Percentiles rank a stretch among this genome's conserved stretches.
These are phyloP conservation scores for Kazachstania viticola DNA, from an alignment of 805 yeast genomes.

Conservation along the genomic window DNA sequence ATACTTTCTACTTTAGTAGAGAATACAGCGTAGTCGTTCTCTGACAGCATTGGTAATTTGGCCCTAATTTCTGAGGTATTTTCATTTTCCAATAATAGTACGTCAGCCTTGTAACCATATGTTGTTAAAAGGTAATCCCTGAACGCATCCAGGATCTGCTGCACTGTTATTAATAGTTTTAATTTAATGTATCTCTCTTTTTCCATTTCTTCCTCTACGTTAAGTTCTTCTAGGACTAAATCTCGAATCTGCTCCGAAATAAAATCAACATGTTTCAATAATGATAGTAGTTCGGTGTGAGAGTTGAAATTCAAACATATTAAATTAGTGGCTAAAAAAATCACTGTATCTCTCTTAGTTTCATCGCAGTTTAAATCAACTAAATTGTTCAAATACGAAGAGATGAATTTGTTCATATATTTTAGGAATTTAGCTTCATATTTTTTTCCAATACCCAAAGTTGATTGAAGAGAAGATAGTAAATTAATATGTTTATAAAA, in stretches of 20 bases:
- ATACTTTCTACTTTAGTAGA: too few relatives aligned
- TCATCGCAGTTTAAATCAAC: constrained; percentile 4
- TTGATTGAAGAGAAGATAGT: constrained; percentile 9
- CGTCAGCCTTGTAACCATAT: constrained; percentile 12
- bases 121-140: constrained; percentile 5
- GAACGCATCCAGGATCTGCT: constrained; percentile 8
- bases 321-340: constrained; percentile 16
- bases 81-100: too few relatives aligned
- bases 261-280: constrained; percentile 12
- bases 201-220: constrained; percentile 1
- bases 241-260: constrained; percentile 19
- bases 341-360: constrained; percentile 7
- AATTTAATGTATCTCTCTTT: too few relatives aligned
- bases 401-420: constrained; percentile 8
- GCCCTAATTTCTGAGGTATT: too few relatives aligned
- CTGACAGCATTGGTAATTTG: too few relatives aligned
- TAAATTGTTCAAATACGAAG: constrained; percentile 5
- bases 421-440: constrained; percentile 10
- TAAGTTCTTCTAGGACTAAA: constrained; percentile 10
- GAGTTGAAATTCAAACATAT: constrained; percentile 10
- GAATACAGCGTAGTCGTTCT: too few relatives aligned
- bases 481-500: constrained; percentile 9
- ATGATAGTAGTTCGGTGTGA: constrained; percentile 12
- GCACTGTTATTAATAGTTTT: constrained; percentile 6
- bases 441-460: constrained; percentile 11